Conservation (phyloP, 2,329 filamentous ascomycete species). For the Neofusicoccum umdonicola region DNA sequence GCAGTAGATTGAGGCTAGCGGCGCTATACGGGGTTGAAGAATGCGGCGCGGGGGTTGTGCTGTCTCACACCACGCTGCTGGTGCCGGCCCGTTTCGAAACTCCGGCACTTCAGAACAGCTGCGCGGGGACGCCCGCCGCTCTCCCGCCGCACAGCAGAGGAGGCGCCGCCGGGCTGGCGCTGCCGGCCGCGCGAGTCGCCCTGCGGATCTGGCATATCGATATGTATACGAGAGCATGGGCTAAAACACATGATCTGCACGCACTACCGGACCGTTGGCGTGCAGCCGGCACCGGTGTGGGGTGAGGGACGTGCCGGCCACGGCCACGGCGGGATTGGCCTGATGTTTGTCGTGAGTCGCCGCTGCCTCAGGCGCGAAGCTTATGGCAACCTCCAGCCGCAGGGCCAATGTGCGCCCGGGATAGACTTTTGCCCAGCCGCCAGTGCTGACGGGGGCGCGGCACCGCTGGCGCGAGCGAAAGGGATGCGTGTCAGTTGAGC, state of each 20-base stretch:
- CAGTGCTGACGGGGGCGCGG: neutral
- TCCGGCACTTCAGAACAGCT: neutral
- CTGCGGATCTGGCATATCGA: neutral
- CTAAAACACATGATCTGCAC: conserved; percentile 1
- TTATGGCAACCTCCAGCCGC: neutral
- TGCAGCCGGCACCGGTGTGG: neutral
- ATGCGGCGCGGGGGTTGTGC: neutral
- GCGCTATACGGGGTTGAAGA: neutral
- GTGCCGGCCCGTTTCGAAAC: neutral
- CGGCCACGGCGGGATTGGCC: neutral
- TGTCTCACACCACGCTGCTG: neutral
- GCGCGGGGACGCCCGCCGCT: neutral
- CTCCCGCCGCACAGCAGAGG: neutral
- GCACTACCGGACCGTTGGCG: conserved; percentile 12
- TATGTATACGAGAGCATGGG: conserved; percentile 6
- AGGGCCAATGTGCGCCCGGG: neutral
- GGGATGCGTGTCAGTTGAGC: neutral
- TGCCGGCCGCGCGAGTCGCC: neutral
- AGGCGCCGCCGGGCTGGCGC: neutral
- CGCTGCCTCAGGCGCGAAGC: neutral
- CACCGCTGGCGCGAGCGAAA: neutral
- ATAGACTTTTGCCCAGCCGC: neutral
- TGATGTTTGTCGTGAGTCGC: conserved; percentile 6
- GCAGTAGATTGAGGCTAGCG: neutral
- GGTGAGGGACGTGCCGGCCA: neutral